phyloP scores from a whole-genome alignment of 2,329 filamentous ascomycete genomes.

The Colletotrichum siamense region DNA sequence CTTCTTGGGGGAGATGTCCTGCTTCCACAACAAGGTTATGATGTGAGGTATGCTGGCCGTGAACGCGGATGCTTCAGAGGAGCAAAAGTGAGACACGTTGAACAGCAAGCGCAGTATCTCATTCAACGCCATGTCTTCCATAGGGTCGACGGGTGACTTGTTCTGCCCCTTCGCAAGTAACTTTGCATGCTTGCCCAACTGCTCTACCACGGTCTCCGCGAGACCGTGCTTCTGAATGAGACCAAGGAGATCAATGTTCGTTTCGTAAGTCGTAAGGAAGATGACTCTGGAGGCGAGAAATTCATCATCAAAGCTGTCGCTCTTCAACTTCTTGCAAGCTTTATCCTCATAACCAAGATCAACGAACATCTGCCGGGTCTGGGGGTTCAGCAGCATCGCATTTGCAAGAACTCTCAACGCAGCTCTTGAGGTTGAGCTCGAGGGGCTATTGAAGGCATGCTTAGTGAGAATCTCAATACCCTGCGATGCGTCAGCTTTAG shows the following conservation, averaged over 20 bases:
- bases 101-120: constrained; percentile 90
- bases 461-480: constrained; percentile 75
- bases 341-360: constrained; percentile 71
- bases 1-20: constrained; percentile 60
- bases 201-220: constrained; percentile 71
- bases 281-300: constrained; percentile 83
- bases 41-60: constrained; percentile 72
- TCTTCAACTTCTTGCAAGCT: constrained; percentile 74
- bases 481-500: constrained; percentile 45
- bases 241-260: constrained; percentile 68
- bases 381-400: constrained; percentile 72
- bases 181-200: constrained; percentile 73
- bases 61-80: constrained; percentile 66
- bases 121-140: constrained; percentile 79
- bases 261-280: constrained; percentile 81
- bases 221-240: constrained; percentile 72
- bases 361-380: constrained; percentile 75
- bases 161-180: constrained; percentile 29
- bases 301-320: constrained; percentile 80
- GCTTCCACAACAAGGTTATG: constrained; percentile 70
- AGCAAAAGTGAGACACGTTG: constrained; percentile 81
- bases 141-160: constrained; percentile 51
- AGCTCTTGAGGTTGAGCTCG: constrained; percentile 70
- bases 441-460: constrained; percentile 75
- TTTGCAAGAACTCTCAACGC: constrained; percentile 87